Base-by-base conservation (phyloP, 495 filamentous ascomycete genomes). In the Ascodesmis nigricans region DNA sequence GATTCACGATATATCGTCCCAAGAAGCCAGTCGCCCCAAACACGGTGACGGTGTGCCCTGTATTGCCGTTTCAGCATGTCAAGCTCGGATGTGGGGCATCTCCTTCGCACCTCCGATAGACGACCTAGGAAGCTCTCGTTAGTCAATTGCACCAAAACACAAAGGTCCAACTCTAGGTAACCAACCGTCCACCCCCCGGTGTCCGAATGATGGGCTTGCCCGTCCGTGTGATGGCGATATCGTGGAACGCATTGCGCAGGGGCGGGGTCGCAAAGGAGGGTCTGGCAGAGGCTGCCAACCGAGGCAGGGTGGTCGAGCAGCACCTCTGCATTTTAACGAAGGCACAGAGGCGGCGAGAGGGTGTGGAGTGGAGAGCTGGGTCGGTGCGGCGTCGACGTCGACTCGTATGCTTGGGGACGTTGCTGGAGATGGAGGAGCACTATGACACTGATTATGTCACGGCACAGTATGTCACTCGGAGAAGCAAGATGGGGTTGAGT, bases 1-100 rank as follows among this genome's bases (percentile, higher is more conserved):
- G 69, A 58, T 91, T 90, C 49, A 95, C 87, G 57, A 99, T 90
- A 56, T 99, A 99, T 48, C 87, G 74, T 49, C 87, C 87, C 24
- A 99, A 65, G 55, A 90, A 82, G 42, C 87, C 87, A 26, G 84
- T 91, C 42, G 90, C 90, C 57, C 87, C 87, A 57, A 99, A 99
- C 49, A 99, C 82, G 26, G 87, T 99, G 21, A 76, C 83, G 39
- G 82, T 93, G 57, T 95, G 80, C 34, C 80, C 83, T 80, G 62
- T 44, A 26, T 14, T 21, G 4, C 44, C 39, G 34, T 29, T 33
- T 46, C 35, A 44, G 35, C 25, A 29, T 28, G 18, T 19, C 6
- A n/a, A n/a, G n/a, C n/a, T n/a, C n/a, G n/a, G n/a, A n/a, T n/a
- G n/a, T n/a, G n/a, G n/a, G n/a, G n/a, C n/a, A n/a, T n/a, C n/a